Evolutionary conservation across 1,284 basidiomycete genomes (phyloP).

Genomic region (Somion occarium): DNA sequence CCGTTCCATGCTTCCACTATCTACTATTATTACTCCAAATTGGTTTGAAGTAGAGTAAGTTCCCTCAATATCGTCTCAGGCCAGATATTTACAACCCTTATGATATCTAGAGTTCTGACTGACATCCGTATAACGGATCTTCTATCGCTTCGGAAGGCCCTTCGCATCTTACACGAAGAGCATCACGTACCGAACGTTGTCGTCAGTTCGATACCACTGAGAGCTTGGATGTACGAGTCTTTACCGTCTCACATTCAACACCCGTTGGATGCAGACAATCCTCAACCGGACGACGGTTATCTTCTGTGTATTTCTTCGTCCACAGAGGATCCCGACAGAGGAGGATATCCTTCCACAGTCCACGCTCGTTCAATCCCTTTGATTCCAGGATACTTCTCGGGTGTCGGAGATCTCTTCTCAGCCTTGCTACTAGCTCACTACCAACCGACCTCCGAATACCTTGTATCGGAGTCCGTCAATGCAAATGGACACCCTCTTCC

Average conservation of each 20-base stretch:
- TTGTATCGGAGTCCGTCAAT: conserved; percentile 4
- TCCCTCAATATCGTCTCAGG: conserved; percentile 4
- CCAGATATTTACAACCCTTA: neutral
- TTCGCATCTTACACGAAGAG: conserved; percentile 70
- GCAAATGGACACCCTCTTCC: conserved; percentile 39
- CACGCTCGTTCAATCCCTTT: conserved; percentile 74
- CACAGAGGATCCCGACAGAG: conserved; percentile 12
- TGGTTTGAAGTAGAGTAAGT: conserved; percentile 97
- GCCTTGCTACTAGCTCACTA: conserved; percentile 89
- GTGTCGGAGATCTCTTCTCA: conserved; percentile 96
- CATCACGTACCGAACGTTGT: conserved; percentile 84
- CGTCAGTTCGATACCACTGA: conserved; percentile 83
- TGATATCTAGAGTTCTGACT: conserved; percentile 60
- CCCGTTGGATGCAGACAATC: conserved; percentile 15
- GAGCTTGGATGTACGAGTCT: conserved; percentile 44
- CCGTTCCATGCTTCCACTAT: conserved; percentile 69
- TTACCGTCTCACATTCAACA: conserved; percentile 45
- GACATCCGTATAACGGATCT: conserved; percentile 64
- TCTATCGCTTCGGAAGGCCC: conserved; percentile 61
- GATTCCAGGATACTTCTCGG: conserved; percentile 90
- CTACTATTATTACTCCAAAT: conserved; percentile 94
- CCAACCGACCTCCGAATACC: conserved; percentile 22
- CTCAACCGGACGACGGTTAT: conserved; percentile 33
- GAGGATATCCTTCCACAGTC: conserved; percentile 37
- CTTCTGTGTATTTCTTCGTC: conserved; percentile 81